Percentiles rank a stretch among this genome's conserved stretches.
phyloP scores from a whole-genome alignment of 768 basidiomycete genomes.

The Psilocybe cyanescens region DNA sequence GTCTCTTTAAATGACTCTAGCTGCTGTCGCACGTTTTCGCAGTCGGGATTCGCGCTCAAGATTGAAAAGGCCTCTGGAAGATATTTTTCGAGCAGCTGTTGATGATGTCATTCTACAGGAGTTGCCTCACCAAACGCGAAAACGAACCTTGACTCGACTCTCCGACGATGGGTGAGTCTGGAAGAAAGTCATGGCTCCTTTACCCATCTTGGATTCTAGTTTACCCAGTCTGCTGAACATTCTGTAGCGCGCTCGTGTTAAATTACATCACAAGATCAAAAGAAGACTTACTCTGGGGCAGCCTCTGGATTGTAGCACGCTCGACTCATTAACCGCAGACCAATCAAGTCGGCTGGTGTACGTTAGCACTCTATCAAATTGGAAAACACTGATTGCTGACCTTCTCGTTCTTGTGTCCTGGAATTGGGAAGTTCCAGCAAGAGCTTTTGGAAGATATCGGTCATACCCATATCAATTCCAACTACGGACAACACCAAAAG shows the following conservation, averaged over 20 bases:
- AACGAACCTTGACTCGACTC: constrained; percentile 70
- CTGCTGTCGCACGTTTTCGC: constrained; percentile 44
- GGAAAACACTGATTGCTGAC: constrained; percentile 32
- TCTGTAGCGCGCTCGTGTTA: constrained; percentile 34
- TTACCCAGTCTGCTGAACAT: constrained; percentile 72
- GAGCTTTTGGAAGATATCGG: constrained; percentile 48
- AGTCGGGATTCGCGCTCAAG: constrained; percentile 59
- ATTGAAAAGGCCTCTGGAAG: constrained; percentile 63
- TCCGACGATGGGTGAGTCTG: constrained; percentile 81
- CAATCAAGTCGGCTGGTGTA: constrained; percentile 79
- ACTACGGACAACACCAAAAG: constrained; percentile 47
- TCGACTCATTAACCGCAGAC: constrained; percentile 74
- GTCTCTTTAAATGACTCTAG: constrained; percentile 34
- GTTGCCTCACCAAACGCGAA: not conserved
- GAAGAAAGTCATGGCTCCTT: constrained; percentile 56
- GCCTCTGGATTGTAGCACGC: constrained; percentile 89
- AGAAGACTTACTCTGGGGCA: constrained; percentile 62
- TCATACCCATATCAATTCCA: constrained; percentile 61
- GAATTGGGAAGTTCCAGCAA: constrained; percentile 83
- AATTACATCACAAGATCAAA: not conserved
- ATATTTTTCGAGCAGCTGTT: constrained; percentile 53
- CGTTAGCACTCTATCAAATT: not conserved
- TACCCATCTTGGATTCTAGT: constrained; percentile 49
- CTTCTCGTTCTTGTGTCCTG: constrained; percentile 81
- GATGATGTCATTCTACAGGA: not conserved